Conservation (phyloP, 2,329 filamentous ascomycete genomes). For the Arthrobotrys iridis region DNA sequence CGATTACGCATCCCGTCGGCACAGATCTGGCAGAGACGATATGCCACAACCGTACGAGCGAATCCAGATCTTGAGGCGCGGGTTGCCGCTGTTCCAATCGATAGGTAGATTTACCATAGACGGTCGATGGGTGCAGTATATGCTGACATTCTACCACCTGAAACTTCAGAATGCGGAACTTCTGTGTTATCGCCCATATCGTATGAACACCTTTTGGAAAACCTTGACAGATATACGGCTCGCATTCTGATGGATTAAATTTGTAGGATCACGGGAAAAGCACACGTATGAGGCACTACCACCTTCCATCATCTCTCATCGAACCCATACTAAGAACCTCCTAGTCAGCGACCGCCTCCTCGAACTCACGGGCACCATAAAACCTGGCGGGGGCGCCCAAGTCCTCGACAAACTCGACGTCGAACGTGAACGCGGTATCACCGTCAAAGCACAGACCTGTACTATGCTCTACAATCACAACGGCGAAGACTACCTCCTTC, state of each 20-base stretch:
- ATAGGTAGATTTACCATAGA: constrained; percentile 67
- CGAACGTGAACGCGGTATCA: constrained; percentile 94
- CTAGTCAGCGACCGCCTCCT: constrained; percentile 83
- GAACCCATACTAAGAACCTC: not conserved
- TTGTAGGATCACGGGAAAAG: constrained; percentile 88
- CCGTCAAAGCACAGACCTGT: constrained; percentile 98
- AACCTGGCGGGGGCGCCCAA: constrained; percentile 88
- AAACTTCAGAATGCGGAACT: constrained; percentile 73
- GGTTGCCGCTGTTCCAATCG: constrained; percentile 79
- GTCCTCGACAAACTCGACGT: constrained; percentile 97
- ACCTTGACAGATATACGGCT: constrained; percentile 6
- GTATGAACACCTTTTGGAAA: constrained; percentile 52
- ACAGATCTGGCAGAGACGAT: constrained; percentile 26
- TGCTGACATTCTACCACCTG: not conserved
- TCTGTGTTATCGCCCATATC: constrained; percentile 98
- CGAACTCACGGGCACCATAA: constrained; percentile 92
- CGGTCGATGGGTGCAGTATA: not conserved
- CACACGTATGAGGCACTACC: constrained; percentile 66
- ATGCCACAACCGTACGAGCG: constrained; percentile 37
- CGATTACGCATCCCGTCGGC: not conserved
- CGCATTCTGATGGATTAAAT: constrained; percentile 33
- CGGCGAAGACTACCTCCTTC: constrained; percentile 88
- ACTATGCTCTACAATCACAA: constrained; percentile 93
- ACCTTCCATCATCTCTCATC: not conserved
- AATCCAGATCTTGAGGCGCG: constrained; percentile 66